Base-by-base conservation (phyloP, 805 yeast genomes). In the Barnettozyma sucrosica region DNA sequence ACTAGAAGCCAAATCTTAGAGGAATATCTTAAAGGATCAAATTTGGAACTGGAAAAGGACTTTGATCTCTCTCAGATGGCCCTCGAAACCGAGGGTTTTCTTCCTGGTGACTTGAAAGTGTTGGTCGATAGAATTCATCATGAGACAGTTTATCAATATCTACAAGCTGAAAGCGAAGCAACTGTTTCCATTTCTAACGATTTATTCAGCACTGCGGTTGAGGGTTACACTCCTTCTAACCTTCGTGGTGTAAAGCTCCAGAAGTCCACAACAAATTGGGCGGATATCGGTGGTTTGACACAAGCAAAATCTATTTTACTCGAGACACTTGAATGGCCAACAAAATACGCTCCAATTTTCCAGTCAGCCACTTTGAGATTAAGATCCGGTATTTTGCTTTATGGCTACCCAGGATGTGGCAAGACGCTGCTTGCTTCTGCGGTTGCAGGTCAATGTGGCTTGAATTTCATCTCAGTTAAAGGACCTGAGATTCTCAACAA, bases 361-460 rank as follows among this genome's bases (percentile, higher is more conserved):
- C 82, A 83, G 16, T 80, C 80, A 51, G 88, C 96, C 58, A 96
- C 98, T 0, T 69, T 92, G 45, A 69, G 98, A 47, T 71, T 92
- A 45, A 75, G 98, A 57, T 88, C 97, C 0, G 99, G 99, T 44
- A 79, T 92, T 21, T 68, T 92, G 44, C 74, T 92, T 13, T 92
- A 92, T 65, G 99, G 99, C 0, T 92, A 88, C 62, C 98, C 99
- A 0, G 99, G 99, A 2, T 92, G 99, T 67, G 99, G 99, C 41
- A 92, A 92, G 65, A 92, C 98, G 0, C 71, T 90, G 51, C 66
- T 92, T 36, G 98, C 98, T 0, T 85, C 93, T 48, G 97, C 97
- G 0, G 86, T 92, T 44, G 95, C 97, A 2, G 83, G 89, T 1
- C 93, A 90, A 62, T 89, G 97, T 67, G 97, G 97, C 0, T 71